phyloP scores from a whole-genome alignment of 176 grass and related monocot genomes.

The Hsuehochloa calcarea region DNA sequence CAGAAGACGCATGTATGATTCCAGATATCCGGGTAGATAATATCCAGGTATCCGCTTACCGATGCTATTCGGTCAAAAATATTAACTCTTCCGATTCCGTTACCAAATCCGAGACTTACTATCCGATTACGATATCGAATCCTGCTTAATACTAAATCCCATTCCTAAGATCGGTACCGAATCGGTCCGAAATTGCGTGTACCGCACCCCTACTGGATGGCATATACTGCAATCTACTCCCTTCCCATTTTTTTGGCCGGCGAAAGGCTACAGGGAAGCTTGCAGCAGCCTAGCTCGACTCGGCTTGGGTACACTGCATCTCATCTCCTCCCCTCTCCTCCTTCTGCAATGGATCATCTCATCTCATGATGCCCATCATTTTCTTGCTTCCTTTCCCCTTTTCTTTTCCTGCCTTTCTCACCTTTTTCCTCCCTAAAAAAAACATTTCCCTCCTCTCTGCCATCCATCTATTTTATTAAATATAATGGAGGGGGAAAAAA shows the following conservation, averaged over 20 bases:
- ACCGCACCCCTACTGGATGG: too few species aligned
- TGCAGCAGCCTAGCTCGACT: background rate
- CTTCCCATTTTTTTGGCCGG: too few species aligned
- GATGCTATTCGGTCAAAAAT: too few species aligned
- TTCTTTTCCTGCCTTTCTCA: background rate
- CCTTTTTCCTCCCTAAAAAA: background rate
- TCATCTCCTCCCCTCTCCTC: background rate
- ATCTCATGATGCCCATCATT: constrained; percentile 27
- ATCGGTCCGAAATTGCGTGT: too few species aligned
- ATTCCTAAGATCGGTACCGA: too few species aligned
- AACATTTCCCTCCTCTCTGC: background rate
- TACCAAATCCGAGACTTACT: too few species aligned
- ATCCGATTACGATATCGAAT: too few species aligned
- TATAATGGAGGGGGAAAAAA: background rate
- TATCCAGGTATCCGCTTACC: too few species aligned
- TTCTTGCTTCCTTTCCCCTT: background rate
- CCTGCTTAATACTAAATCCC: too few species aligned
- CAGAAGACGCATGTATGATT: too few species aligned
- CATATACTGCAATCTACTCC: background rate
- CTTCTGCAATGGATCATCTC: constrained; percentile 16
- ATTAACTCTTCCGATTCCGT: too few species aligned
- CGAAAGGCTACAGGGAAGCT: background rate
- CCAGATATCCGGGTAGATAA: too few species aligned
- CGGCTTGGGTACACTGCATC: constrained; percentile 16
- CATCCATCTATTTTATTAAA: background rate